Base-by-base conservation (phyloP, 352 stramenopile species). In the Phytophthora sp. region DNA sequence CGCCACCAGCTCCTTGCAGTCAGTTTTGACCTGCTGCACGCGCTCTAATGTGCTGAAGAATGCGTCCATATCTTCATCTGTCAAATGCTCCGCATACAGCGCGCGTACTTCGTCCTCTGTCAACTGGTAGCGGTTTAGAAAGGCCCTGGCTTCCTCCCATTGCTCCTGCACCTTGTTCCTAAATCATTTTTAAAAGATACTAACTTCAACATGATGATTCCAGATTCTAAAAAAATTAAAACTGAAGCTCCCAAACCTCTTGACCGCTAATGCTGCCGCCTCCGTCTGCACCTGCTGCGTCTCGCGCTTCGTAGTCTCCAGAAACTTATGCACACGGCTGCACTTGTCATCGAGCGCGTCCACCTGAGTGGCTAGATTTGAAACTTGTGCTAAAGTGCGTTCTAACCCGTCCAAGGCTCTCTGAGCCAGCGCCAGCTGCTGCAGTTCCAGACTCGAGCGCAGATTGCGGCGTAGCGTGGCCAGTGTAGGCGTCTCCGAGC, bases 21-120 rank as follows among this genome's bases (percentile, higher is more conserved):
- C 85, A 3, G 45, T 47, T 53, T 90, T 91, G 18, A 95, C 79
- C 45, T 88, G 77, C 60, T 89, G 75, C 26, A 93, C 76, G 35
- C 82, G 79, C 56, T 90, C 81, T 61, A 96, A 76, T 7, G 80
- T 82, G 11, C 59, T 63, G 54, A 95, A 91, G 56, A 95, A 95
- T 13, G 63, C 47, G 15, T 62, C 53, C 73, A 89, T 86, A 24
- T 85, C 73, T 24, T 83, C 72, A 24, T 88, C 78, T 2, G 24
- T 35, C 8, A 86, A 49, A 2, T 72, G 18, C 7, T 74, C 71
- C 3, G 60, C 55, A 56, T 84, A 85, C 38, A 96, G 58, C 12
- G 52, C 69, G 30, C 77, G 63, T 38, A 94, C 76, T 58, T 96
- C 87, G 13, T 86, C 71, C 16, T 92, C 73, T 3, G 59, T 76